Conservation (phyloP, 2,329 filamentous ascomycete genomes). For the Aspergillus carbonarius region DNA sequence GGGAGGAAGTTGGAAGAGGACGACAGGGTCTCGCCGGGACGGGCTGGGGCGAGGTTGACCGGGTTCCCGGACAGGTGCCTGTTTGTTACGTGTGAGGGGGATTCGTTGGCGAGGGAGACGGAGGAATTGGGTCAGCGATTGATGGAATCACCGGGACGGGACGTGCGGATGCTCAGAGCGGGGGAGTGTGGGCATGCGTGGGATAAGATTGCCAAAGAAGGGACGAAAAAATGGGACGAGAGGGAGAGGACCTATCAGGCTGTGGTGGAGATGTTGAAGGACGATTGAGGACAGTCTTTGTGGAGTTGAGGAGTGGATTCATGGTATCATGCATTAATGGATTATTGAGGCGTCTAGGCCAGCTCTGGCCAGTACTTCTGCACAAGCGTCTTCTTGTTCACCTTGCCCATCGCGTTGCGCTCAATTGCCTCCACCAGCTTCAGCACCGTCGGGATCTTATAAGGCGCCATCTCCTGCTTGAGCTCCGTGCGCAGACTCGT, state of each 20-base stretch:
- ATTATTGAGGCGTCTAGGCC: constrained; percentile 3
- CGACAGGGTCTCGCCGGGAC: constrained; percentile 26
- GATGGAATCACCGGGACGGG: constrained; percentile 1
- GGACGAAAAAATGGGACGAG: constrained; percentile 23
- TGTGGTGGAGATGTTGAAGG: constrained; percentile 24
- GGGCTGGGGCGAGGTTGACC: constrained; percentile 12
- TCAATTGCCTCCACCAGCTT: constrained; percentile 66
- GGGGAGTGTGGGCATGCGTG: constrained; percentile 37
- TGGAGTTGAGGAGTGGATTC: background rate
- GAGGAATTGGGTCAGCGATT: constrained; percentile 24
- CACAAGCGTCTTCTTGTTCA: constrained; percentile 43
- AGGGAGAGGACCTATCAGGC: constrained; percentile 33
- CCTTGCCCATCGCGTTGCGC: constrained; percentile 81
- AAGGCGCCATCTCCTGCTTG: constrained; percentile 63
- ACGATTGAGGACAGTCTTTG: background rate
- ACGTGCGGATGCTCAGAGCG: constrained; percentile 21
- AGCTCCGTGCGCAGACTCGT: constrained; percentile 34
- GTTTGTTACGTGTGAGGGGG: constrained; percentile 26
- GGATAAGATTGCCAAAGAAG: constrained; percentile 34
- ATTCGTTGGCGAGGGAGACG: constrained; percentile 26
- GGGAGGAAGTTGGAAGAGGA: constrained; percentile 14
- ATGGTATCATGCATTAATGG: background rate
- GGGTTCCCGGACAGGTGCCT: constrained; percentile 24
- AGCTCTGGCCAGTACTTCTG: constrained; percentile 39
- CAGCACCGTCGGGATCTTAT: constrained; percentile 92